phyloP scores from a whole-genome alignment of 2,329 filamentous ascomycete species.

The Pseudocercospora vitis region DNA sequence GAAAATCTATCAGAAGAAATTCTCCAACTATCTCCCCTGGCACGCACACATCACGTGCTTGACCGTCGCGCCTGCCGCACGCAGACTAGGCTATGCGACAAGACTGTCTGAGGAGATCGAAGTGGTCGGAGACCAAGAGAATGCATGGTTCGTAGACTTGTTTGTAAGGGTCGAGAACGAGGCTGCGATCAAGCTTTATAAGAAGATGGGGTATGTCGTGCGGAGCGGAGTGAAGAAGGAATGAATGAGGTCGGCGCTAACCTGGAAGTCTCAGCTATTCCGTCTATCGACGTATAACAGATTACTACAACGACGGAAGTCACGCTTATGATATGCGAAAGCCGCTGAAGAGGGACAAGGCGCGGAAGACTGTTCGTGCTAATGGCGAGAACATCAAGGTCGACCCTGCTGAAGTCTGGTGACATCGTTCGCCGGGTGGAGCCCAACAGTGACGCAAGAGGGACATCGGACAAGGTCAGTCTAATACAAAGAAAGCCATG shows the following conservation, averaged over 20 bases:
- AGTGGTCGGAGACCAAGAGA: slow-evolving; percentile 73
- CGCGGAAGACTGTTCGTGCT: slow-evolving; percentile 71
- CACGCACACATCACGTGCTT: slow-evolving; percentile 97
- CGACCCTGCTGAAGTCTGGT: slow-evolving; percentile 83
- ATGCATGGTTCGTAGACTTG: slow-evolving; percentile 93
- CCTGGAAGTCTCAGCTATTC: slow-evolving; percentile 57
- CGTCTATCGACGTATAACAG: slow-evolving; percentile 82
- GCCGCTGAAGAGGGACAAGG: slow-evolving; percentile 76
- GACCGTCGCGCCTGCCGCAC: slow-evolving; percentile 83
- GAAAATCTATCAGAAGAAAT: slow-evolving; percentile 41
- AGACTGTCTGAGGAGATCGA: slow-evolving; percentile 80
- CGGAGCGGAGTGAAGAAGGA: no score
- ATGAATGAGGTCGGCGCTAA: background rate
- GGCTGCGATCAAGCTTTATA: slow-evolving; percentile 84
- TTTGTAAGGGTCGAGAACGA: slow-evolving; percentile 89
- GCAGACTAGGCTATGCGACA: slow-evolving; percentile 82
- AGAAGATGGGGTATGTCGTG: slow-evolving; percentile 75
- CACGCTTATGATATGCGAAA: slow-evolving; percentile 99
- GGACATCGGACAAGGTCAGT: no score
- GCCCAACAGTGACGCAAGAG: no score
- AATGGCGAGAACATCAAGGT: slow-evolving; percentile 79
- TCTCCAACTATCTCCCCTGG: slow-evolving; percentile 87
- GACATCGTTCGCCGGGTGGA: no score
- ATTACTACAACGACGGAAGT: slow-evolving; percentile 93
- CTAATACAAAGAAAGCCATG: no score